Evolutionary conservation across 164 flowering plant species (phyloP), one percentile per base, ranked within the genome.

Genomic region (Tetrastigma voinierianum): DNA sequence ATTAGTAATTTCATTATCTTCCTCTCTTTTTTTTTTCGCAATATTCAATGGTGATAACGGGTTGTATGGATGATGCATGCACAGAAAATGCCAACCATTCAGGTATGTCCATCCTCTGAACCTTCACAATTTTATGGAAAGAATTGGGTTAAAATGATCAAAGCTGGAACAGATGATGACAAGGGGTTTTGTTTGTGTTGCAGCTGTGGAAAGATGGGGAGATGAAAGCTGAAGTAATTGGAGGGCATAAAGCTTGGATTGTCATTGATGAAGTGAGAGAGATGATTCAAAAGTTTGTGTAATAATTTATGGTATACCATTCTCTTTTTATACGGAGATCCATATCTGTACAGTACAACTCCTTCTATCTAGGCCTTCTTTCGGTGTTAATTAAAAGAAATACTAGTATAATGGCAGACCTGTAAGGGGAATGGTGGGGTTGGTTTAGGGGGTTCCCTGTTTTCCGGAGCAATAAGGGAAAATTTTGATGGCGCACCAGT

Each of bases 71-170:
- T 32, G 40, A 32, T 32, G 40, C 6, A 32, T 32, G 13, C 32
- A 24, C 90, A 93, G 98, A 94, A 94, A 83, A 94, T 94, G 98
- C 97, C 98, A 21, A 94, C 98, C 18, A 91, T 91, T 76, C 98
- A 94, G 90, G 96, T 90, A 47, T 64, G 71, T 57, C 44, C 4
- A 25, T 20, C 47, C 15, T 51, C 67, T 45, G 4, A 12, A 32
- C 40, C 40, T 32, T 32, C 40, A 32, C 40, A 32, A 32, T 32
- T 32, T 32, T 32, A 4, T 32, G 40, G 40, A 25, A 25, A 25
- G 7, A 25, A 25, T 25, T 25, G 40, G 7, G 40, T 32, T 3
- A 4, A 7, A 32, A 32, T 4, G 40, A 32, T 32, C 40, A 32
- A 32, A 4, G 40, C 40, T 32, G 40, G n/a, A 32, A 32, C 40